A percentile compares a stretch with the other conserved stretches of the same genome.
These are phyloP conservation scores for Ulmus americana DNA, from an alignment of 331 rosid species.

Conservation along the genomic window DNA sequence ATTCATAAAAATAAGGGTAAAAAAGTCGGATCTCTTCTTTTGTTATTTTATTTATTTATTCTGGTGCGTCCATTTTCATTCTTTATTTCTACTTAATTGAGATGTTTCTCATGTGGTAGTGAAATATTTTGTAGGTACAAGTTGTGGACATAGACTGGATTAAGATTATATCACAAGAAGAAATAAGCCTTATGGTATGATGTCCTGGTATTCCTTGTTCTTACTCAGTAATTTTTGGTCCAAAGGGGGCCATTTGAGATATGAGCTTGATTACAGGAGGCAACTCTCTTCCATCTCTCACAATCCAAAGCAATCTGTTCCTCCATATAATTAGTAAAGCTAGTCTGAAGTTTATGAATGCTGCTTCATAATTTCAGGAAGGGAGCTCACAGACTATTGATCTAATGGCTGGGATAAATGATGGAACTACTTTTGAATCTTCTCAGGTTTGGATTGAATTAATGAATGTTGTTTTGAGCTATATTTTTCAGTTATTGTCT, in stretches of 20 bases:
- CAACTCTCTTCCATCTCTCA: conserved; percentile 1
- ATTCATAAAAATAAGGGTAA: background rate
- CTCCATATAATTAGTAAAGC: background rate
- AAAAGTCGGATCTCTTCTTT: background rate
- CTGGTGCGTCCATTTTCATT: background rate
- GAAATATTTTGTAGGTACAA: conserved; percentile 54
- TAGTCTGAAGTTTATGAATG: conserved; percentile 8
- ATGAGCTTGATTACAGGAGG: conserved; percentile 1
- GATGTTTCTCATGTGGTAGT: conserved; percentile 16
- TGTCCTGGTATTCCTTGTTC: conserved; percentile 13
- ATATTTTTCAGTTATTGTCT: conserved; percentile 7
- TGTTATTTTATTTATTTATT: conserved; percentile 1
- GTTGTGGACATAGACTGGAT: conserved; percentile 93
- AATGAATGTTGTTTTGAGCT: conserved; percentile 14
- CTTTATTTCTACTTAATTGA: conserved; percentile 2
- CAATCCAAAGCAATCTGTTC: background rate
- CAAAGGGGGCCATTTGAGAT: background rate
- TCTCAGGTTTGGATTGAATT: conserved; percentile 59
- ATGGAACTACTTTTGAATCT: conserved; percentile 60
- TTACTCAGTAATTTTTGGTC: background rate
- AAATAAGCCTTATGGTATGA: conserved; percentile 71
- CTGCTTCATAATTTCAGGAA: conserved; percentile 48
- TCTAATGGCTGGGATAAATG: conserved; percentile 61
- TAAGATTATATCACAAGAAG: conserved; percentile 58
- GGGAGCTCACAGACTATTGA: conserved; percentile 58